Conservation (phyloP, 2,329 filamentous ascomycete genomes). For the Ceratocystis huliohia region DNA sequence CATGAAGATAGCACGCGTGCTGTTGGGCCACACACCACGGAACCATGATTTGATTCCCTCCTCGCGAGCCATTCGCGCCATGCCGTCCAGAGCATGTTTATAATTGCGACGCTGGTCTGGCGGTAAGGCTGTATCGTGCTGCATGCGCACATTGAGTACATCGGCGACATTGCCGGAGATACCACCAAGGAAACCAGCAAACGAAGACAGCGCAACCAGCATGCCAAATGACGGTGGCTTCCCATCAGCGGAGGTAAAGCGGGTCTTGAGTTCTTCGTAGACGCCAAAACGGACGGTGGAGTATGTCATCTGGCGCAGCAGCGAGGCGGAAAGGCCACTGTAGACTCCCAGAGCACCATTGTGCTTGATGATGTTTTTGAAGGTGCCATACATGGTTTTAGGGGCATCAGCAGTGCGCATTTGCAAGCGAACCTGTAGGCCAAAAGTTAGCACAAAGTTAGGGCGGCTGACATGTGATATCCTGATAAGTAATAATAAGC, state of each 20-base stretch:
- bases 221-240: slow-evolving; percentile 53
- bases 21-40: slow-evolving; percentile 75
- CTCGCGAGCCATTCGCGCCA: slow-evolving; percentile 72
- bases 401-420: slow-evolving; percentile 64
- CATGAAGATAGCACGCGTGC: slow-evolving; percentile 71
- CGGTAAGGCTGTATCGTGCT: slow-evolving; percentile 75
- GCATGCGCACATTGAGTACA: slow-evolving; percentile 96
- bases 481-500: not conserved
- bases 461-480: slow-evolving; percentile 9
- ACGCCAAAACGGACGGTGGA: slow-evolving; percentile 92
- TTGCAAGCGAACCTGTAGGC: slow-evolving; percentile 65
- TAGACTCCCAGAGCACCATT: slow-evolving; percentile 76
- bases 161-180: slow-evolving; percentile 89
- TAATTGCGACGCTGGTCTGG: slow-evolving; percentile 68
- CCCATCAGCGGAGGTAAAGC: slow-evolving; percentile 37
- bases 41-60: slow-evolving; percentile 70
- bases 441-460: slow-evolving; percentile 11
- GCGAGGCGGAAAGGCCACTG: slow-evolving; percentile 78
- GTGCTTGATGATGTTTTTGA: slow-evolving; percentile 63
- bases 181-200: slow-evolving; percentile 78
- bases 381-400: slow-evolving; percentile 73
- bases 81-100: slow-evolving; percentile 72
- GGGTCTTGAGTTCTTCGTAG: slow-evolving; percentile 82
- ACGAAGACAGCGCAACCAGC: slow-evolving; percentile 71
- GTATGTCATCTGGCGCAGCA: slow-evolving; percentile 90